Evolutionary conservation across 2,329 filamentous ascomycete species (phyloP), one percentile per base, ranked within the genome.

Genomic region (Arthrobotrys entomopaga): DNA sequence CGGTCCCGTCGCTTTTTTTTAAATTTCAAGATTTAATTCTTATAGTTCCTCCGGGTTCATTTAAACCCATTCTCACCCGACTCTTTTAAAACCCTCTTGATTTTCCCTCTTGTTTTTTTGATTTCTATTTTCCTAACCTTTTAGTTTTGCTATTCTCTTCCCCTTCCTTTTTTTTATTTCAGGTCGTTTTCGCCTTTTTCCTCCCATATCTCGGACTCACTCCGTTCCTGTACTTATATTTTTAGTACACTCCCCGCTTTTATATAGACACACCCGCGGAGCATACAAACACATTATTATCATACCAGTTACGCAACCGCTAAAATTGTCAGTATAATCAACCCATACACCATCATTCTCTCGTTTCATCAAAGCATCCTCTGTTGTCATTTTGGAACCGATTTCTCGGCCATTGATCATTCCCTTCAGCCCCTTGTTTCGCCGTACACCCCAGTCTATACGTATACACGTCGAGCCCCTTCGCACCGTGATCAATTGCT

Each of bases 11-110:
- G 11, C 26, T 59, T 46, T 38, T 54, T 59, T 63, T 59, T n/a
- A n/a, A n/a, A n/a, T n/a, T 65, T 63, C 66, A 69, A 69, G 58
- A 70, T 72, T n/a, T 34, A 34, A 34, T 34, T 60, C 53, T 65
- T 54, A 72, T 38, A 53, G 65, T 56, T 20, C 60, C 60, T 3
- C 66, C 29, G 53, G 46, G 46, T 71, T 65, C 61, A 73, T 73
- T 72, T 73, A 73, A 73, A 65, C 60, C 60, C 67, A 73, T 73
- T 65, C 50, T 61, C 54, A 48, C 54, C 67, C 61, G 34, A 53
- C 48, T 57, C 64, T 65, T 59, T 60, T 57, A 26, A 54, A 64
- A 29, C 71, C 46, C 59, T 75, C 65, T 65, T 60, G 58, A 58
- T 53, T 61, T n/a, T 73, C 69, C 56, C 69, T 63, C 57, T 53